Base-by-base conservation (phyloP, 108 stramenopile genomes). In the Mayamaea pseudoterrestris region DNA sequence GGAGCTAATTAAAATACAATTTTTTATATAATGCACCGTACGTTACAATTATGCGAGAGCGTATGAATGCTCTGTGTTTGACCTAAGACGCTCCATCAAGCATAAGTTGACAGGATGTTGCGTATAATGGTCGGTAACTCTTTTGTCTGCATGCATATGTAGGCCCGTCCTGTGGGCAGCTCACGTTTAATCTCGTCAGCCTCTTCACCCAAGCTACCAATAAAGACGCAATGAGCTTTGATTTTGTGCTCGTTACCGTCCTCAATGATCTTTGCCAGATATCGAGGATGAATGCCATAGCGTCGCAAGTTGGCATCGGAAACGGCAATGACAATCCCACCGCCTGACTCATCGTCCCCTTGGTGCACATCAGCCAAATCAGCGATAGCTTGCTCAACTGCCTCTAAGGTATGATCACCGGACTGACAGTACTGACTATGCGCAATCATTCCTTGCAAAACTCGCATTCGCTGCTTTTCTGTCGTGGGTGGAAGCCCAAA, bases 341-440 rank as follows among this genome's bases (percentile, higher is more conserved):
- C n/a, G n/a, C n/a, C n/a, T 6, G 37, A 39, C 37, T 39, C 37
- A 40, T 63, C 54, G 5, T 59, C 53, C 21, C 54, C 64, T 9
- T 50, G 53, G 1, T 56, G 43, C 17, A 59, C 67, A 21, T 50
- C 66, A 0, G 61, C 57, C 21, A 68, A 59, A 11, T 17, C 23
- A 16, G 18, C 29, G 9, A 52, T 39, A 6, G 35, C 61, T 22
- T 71, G 30, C 14, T 66, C 63, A 23, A 80, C 44, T 11, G 86
- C 94, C 48, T 86, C 81, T 17, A 93, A 45, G 3, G 94, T 95
- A 29, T 65, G 65, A 41, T 95, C 94, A 9, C 94, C 90, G 5
- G 73, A 59, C 28, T 51, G 58, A 21, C 71, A 74, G 59, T 82
- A 95, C 59, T 95, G 94, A 35, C 86, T 66, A 44, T 95, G 84